Percentiles rank a stretch among this genome's conserved stretches.
These are phyloP conservation scores for Zasmidium cellare DNA, from an alignment of 2,329 filamentous ascomycete species.

Conservation along the genomic window DNA sequence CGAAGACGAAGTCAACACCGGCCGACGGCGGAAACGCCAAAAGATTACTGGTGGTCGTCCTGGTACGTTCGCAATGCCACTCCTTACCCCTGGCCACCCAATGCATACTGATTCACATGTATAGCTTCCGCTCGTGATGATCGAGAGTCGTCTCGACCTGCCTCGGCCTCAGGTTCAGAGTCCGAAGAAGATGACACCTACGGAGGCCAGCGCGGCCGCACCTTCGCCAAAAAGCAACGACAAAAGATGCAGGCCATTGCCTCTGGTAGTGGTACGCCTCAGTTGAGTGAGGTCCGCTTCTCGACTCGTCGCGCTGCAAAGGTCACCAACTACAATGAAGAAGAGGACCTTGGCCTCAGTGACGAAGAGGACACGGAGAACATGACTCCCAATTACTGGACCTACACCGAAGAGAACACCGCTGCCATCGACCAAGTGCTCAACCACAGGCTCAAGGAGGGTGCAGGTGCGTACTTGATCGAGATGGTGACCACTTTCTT, in stretches of 20 bases:
- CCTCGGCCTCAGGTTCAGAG: conserved; percentile 60
- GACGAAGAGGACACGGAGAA: conserved; percentile 64
- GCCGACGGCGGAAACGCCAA: conserved; percentile 62
- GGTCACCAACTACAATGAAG: conserved; percentile 68
- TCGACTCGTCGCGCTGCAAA: conserved; percentile 83
- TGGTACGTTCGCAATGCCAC: conserved; percentile 54
- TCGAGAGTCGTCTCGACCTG: conserved; percentile 24
- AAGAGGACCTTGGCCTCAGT: conserved; percentile 59
- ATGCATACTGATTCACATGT: conserved; percentile 30
- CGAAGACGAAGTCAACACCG: conserved; percentile 70
- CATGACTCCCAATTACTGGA: conserved; percentile 71
- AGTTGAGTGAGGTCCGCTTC: conserved; percentile 82
- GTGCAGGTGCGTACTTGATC: conserved; percentile 38
- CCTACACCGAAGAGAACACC: conserved; percentile 69
- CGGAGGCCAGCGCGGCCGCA: conserved; percentile 69
- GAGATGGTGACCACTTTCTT: not conserved
- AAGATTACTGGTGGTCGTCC: conserved; percentile 64
- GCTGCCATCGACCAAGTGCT: conserved; percentile 90
- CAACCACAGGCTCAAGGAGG: conserved; percentile 78
- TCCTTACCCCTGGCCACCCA: conserved; percentile 25
- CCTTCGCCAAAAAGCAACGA: conserved; percentile 70
- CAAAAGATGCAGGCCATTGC: conserved; percentile 64
- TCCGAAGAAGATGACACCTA: conserved; percentile 62
- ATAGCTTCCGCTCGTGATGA: conserved; percentile 30
- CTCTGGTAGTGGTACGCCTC: conserved; percentile 60